Conservation (phyloP, 73 alveolate species). For the Paramecium caudatum region DNA sequence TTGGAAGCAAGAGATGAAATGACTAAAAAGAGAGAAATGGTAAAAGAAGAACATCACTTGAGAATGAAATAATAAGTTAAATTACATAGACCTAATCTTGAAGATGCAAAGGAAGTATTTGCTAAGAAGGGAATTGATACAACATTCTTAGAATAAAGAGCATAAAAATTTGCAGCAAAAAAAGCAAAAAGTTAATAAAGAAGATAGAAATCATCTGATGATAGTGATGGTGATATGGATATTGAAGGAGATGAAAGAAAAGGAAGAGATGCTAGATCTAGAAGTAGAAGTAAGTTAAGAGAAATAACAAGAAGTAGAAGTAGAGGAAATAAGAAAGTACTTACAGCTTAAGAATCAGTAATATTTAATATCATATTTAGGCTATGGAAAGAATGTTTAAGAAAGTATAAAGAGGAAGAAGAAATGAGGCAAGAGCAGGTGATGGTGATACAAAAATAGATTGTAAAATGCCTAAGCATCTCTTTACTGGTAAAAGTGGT, state of each 20-base stretch:
- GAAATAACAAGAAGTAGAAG: slow-evolving; percentile 81
- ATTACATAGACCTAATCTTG: slow-evolving; percentile 80
- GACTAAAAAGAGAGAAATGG: slow-evolving; percentile 81
- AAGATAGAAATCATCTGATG: slow-evolving; percentile 76
- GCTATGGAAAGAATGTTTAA: slow-evolving; percentile 78
- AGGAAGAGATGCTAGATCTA: slow-evolving; percentile 74
- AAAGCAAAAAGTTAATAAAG: slow-evolving; percentile 78
- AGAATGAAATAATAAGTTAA: slow-evolving; percentile 82
- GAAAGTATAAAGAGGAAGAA: slow-evolving; percentile 90
- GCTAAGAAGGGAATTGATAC: slow-evolving; percentile 79
- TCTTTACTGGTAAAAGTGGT: slow-evolving; percentile 96
- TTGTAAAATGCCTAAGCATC: slow-evolving; percentile 93
- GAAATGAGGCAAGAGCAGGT: slow-evolving; percentile 89
- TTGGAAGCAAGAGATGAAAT: slow-evolving; percentile 74
- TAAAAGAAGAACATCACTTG: slow-evolving; percentile 76
- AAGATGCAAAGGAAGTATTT: slow-evolving; percentile 79
- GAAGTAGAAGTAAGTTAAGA: slow-evolving; percentile 75
- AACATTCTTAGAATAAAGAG: slow-evolving; percentile 72
- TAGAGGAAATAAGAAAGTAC: slow-evolving; percentile 85
- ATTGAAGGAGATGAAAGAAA: slow-evolving; percentile 77
- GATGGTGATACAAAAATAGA: slow-evolving; percentile 94
- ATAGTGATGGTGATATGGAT: slow-evolving; percentile 82
- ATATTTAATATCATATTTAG: not conserved
- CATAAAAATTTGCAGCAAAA: slow-evolving; percentile 79
- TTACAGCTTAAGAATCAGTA: slow-evolving; percentile 77